phyloP scores from a whole-genome alignment of 2,329 filamentous ascomycete genomes.

The Nothophoma quercina region DNA sequence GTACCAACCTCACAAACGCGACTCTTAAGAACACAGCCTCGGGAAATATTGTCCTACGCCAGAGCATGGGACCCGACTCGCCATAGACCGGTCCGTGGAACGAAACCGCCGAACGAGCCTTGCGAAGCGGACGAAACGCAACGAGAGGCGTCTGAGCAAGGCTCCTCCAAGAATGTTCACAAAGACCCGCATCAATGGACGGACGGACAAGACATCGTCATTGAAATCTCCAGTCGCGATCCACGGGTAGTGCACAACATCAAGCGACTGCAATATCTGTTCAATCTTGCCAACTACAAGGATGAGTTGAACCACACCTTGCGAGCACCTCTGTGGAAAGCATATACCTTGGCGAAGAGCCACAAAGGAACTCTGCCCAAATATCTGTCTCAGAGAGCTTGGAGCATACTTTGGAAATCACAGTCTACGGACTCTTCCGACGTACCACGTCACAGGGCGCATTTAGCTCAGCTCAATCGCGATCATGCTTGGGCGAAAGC shows the following conservation, averaged over 20 bases:
- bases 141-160: conserved; percentile 2
- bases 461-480: conserved; percentile 34
- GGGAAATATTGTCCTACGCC: conserved; percentile 28
- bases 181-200: too few species aligned
- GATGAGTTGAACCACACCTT: background rate
- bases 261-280: conserved; percentile 22
- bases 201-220: background rate
- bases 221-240: background rate
- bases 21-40: conserved; percentile 35
- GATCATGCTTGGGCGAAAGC: conserved; percentile 37
- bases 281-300: conserved; percentile 21
- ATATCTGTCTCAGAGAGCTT: conserved; percentile 36
- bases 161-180: background rate
- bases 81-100: conserved; percentile 11
- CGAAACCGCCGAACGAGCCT: conserved; percentile 2
- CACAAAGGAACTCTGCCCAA: conserved; percentile 23
- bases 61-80: conserved; percentile 39
- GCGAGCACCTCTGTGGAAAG: conserved; percentile 38
- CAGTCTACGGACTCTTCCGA: conserved; percentile 24
- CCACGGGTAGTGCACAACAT: background rate
- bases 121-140: background rate
- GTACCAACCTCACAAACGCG: conserved; percentile 25
- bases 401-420: conserved; percentile 45
- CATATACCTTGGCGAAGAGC: conserved; percentile 36
- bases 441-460: conserved; percentile 25